Evolutionary conservation across 495 filamentous ascomycete species (phyloP).

Genomic region (Articulospora tetracladia): DNA sequence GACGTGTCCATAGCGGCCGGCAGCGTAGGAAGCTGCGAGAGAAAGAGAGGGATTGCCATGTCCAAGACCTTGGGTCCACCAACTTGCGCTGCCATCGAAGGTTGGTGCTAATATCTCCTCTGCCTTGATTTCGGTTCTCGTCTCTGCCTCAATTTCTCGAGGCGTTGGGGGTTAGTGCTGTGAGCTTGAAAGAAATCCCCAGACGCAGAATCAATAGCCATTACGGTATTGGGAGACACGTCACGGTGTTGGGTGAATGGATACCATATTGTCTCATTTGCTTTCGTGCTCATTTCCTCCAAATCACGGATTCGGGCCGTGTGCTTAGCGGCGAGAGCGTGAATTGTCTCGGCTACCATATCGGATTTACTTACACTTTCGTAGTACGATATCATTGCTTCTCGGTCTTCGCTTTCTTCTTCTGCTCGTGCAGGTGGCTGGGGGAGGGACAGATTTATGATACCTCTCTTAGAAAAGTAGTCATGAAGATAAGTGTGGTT

Average conservation of each 20-base stretch:
- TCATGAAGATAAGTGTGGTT: constrained; percentile 60
- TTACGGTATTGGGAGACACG: constrained; percentile 53
- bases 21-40: constrained; percentile 69
- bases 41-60: constrained; percentile 66
- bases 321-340: constrained; percentile 41
- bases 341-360: constrained; percentile 36
- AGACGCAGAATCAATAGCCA: constrained; percentile 69
- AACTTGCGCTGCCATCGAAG: constrained; percentile 77
- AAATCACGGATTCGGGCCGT: constrained; percentile 47
- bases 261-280: constrained; percentile 66
- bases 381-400: constrained; percentile 60
- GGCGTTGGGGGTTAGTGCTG: background rate
- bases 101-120: constrained; percentile 47
- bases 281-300: constrained; percentile 52
- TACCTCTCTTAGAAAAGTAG: constrained; percentile 57
- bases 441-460: constrained; percentile 49
- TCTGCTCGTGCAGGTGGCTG: constrained; percentile 44
- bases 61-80: constrained; percentile 84
- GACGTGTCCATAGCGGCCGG: constrained; percentile 79
- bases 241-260: constrained; percentile 76
- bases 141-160: background rate
- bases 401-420: constrained; percentile 36
- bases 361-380: constrained; percentile 34
- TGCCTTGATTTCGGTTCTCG: background rate
- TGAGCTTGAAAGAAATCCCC: constrained; percentile 70